Evolutionary conservation across 2,329 filamentous ascomycete genomes (phyloP), one percentile per base, ranked within the genome.

Genomic region (Paraconiothyrium sp.): DNA sequence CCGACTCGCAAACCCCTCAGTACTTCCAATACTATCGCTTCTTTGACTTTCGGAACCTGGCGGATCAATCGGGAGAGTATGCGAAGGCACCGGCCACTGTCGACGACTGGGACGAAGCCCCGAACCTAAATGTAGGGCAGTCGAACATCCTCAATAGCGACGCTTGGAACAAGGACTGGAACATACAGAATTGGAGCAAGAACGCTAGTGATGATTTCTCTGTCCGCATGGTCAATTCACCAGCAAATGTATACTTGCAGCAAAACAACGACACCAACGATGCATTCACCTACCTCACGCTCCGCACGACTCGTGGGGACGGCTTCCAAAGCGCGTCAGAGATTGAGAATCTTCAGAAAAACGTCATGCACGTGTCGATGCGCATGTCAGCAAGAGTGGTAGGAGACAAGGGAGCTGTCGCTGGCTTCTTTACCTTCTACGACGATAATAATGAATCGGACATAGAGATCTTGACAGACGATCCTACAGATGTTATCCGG

Each of bases 401-500:
- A 1, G 83, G 83, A n/a, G 67, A 76, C 20, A 62, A 72, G 41
- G 84, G 84, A 51, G 84, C 83, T 3, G 83, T 83, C 6, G 81
- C 82, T 1, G 84, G 84, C 4, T 81, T 85, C 67, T 99, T 86
- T 75, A 84, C 82, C 13, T 85, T 83, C 62, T 77, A 74, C 60
- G 77, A 82, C 44, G 76, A 80, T 52, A 73, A 65, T 34, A 82
- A 82, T 65, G 84, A 86, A 67, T 82, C 81, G 0, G 84, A 86
- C 63, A 82, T 86, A 62, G 84, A 86, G 72, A 84, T 86, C 61
- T 72, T 85, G 11, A 86, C 84, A 1, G 71, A 76, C 5, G 84
- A 85, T 57, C 78, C 81, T 1, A 73, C 70, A 1, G 72, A 77
- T 58, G 78, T 76, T 4, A 78, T 84, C 4, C 80, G 79, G 62